Base-by-base conservation (phyloP, 805 yeast genomes). In the Cyberlindnera saturnus region DNA sequence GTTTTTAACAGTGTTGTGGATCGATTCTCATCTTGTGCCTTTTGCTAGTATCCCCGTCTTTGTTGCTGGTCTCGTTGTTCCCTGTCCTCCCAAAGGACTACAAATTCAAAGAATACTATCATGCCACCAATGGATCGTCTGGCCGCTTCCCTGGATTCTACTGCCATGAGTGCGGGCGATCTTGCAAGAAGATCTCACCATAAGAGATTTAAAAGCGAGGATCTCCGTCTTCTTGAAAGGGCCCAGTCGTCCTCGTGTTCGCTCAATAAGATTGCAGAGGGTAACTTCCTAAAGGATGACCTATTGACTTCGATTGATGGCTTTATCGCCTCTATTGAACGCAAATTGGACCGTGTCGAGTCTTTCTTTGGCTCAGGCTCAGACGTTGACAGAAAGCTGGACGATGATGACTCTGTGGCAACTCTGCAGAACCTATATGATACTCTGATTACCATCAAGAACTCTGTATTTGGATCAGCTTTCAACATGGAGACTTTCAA, bases 191-290 rank as follows among this genome's bases (percentile, higher is more conserved):
- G 32, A 3, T 18, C 30, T 37, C 45, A 32, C 8, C 54, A 50
- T 37, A 48, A 32, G 26, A 48, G 59, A 16, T 47, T 38, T 31
- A 38, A 36, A 37, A 56, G 51, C 28, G 51, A 50, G 28, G 61
- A 58, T 32, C 23, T 57, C 0, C 50, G 48, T 16, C 47, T 58
- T 11, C 23, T 58, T 13, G 43, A 45, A 33, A 44, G 34, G 23
- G 61, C 60, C 7, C 56, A 58, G 35, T 45, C 58, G 1, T 55
- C 60, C 1, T 52, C 62, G 1, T 47, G 45, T 8, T 47, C 60
- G 1, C 48, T 57, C 43, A 48, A 50, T 39, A 49, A 46, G 36
- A 54, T 57, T 13, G 57, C 45, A 3, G 49, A 54, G 37, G 51
- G 50, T n/a, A 56, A 57, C 43, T 51, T 55, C 0, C 43, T 55